phyloP scores from a whole-genome alignment of 1,284 basidiomycete genomes.

The Pseudozyma tsukubaensis region DNA sequence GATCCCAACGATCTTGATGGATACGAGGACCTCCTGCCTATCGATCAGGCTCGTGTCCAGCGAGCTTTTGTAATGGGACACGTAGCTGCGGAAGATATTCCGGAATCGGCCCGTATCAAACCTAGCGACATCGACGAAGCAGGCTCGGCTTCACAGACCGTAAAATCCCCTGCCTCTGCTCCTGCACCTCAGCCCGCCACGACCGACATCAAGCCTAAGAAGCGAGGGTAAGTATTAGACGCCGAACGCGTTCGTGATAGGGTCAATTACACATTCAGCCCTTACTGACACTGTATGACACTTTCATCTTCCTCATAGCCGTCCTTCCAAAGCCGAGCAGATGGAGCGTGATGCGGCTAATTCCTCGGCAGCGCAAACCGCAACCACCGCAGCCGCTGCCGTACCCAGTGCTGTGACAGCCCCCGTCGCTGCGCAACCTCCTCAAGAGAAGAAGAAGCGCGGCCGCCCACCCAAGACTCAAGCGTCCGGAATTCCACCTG shows the following conservation, averaged over 20 bases:
- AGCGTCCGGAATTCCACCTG: constrained; percentile 8
- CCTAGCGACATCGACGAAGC: constrained; percentile 12
- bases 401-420: constrained; percentile 11
- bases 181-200: constrained; percentile 2
- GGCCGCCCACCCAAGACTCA: constrained; percentile 33
- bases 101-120: constrained; percentile 48
- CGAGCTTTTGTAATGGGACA: constrained; percentile 47
- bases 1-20: constrained; percentile 67
- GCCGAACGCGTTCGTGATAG: background rate
- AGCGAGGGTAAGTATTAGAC: constrained; percentile 36
- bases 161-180: constrained; percentile 2
- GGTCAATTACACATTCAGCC: background rate
- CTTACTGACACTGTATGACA: background rate
- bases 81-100: constrained; percentile 54
- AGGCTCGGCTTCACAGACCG: background rate
- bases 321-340: constrained; percentile 24
- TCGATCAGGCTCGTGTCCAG: constrained; percentile 37
- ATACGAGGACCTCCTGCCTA: constrained; percentile 47
- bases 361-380: background rate
- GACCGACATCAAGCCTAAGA: constrained; percentile 29
- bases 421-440: background rate
- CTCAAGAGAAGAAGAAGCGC: constrained; percentile 23
- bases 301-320: constrained; percentile 11
- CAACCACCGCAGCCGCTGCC: constrained; percentile 16
- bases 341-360: too few relatives aligned